Conservation (phyloP, 768 basidiomycete species). For the Termitomyces sp. region DNA sequence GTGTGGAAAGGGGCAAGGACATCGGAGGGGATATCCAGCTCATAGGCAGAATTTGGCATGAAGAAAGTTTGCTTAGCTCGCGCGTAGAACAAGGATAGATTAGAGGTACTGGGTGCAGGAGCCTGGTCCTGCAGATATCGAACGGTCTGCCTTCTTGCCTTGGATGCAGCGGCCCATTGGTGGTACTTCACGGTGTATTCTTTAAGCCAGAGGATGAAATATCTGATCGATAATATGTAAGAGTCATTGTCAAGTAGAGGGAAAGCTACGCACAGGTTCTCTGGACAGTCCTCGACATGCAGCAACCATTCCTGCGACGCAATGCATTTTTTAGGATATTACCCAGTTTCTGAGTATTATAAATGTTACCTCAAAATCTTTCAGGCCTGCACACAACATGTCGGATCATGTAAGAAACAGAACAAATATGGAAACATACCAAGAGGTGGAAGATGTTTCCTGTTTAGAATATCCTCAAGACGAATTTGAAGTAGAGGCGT, state of each 20-base stretch:
- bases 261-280: slow-evolving; percentile 54
- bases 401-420: not conserved
- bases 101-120: slow-evolving; percentile 41
- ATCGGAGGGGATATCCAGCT: slow-evolving; percentile 64
- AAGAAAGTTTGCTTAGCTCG: slow-evolving; percentile 81
- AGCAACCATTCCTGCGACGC: slow-evolving; percentile 66
- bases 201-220: slow-evolving; percentile 77
- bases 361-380: slow-evolving; percentile 55
- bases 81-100: slow-evolving; percentile 67
- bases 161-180: slow-evolving; percentile 35
- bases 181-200: slow-evolving; percentile 55
- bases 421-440: slow-evolving; percentile 28
- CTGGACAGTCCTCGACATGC: slow-evolving; percentile 69
- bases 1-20: slow-evolving; percentile 56
- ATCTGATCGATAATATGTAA: slow-evolving; percentile 30
- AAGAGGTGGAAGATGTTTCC: slow-evolving; percentile 75
- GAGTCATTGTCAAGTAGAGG: not conserved
- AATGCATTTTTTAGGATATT: not conserved
- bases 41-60: slow-evolving; percentile 63
- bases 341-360: not conserved
- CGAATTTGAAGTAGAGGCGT: slow-evolving; percentile 63
- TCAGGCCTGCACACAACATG: slow-evolving; percentile 39
- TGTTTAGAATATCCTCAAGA: slow-evolving; percentile 69
- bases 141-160: slow-evolving; percentile 24
- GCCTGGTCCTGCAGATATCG: slow-evolving; percentile 26